phyloP scores from a whole-genome alignment of 2,329 filamentous ascomycete genomes.

The Xylaria sp. region DNA sequence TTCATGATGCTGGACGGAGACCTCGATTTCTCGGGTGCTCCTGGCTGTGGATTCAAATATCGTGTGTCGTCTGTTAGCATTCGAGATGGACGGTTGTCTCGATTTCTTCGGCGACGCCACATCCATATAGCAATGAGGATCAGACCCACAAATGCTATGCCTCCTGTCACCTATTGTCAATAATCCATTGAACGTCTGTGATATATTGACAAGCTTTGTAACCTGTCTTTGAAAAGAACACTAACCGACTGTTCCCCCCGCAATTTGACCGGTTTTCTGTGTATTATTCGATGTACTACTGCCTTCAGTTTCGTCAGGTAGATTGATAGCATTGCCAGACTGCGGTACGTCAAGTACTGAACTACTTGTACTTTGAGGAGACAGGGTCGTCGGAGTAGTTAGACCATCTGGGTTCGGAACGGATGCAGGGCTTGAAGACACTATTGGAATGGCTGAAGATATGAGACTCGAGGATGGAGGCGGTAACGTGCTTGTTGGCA shows the following conservation, averaged over 20 bases:
- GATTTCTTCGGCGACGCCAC: conserved; percentile 3
- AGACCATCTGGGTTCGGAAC: not conserved
- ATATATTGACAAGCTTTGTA: not conserved
- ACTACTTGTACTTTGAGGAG: conserved; percentile 1
- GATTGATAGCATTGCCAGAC: not conserved
- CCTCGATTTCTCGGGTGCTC: not conserved
- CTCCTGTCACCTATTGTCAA: conserved; percentile 9
- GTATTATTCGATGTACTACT: conserved; percentile 2
- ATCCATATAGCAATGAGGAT: conserved; percentile 15
- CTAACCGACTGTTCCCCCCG: conserved; percentile 24
- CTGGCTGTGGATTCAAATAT: not conserved
- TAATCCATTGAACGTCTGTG: too few species aligned
- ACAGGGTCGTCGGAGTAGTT: not conserved
- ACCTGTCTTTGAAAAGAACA: not conserved
- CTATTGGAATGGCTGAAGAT: not conserved
- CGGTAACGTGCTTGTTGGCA: not conserved
- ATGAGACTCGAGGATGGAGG: not conserved
- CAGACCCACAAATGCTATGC: conserved; percentile 16
- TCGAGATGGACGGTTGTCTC: not conserved
- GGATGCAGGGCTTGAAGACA: not conserved
- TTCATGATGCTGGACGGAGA: conserved; percentile 32
- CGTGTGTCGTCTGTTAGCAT: not conserved
- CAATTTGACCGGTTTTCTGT: conserved; percentile 24
- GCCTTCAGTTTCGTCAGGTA: not conserved
- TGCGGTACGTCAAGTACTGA: not conserved